phyloP scores from a whole-genome alignment of 2,329 filamentous ascomycete genomes.

The Botrytis hyacinthi region DNA sequence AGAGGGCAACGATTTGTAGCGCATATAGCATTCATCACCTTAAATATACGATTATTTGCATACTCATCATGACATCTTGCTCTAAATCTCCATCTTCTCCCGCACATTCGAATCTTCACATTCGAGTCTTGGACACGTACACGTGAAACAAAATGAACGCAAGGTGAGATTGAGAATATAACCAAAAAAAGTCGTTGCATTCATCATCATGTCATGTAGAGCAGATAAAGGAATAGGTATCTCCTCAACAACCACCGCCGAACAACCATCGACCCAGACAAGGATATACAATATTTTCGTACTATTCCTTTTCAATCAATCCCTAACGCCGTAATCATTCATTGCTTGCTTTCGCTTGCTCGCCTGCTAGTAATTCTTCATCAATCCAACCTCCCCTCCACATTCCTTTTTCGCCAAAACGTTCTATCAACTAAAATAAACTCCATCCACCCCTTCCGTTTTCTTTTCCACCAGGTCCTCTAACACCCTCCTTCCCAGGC shows the following conservation, averaged over 20 bases:
- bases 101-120: background rate
- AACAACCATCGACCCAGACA: background rate
- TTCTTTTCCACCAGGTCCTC: constrained; percentile 20
- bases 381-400: background rate
- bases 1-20: no score
- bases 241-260: background rate
- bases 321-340: constrained; percentile 6
- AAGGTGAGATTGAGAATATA: background rate
- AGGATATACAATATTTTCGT: constrained; percentile 7
- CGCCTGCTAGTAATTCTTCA: background rate
- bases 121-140: background rate
- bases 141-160: no score
- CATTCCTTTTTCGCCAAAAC: background rate
- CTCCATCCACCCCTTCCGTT: constrained; percentile 18
- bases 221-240: background rate
- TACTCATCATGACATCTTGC: background rate
- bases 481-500: constrained; percentile 20
- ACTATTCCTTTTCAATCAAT: constrained; percentile 13
- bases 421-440: constrained; percentile 16
- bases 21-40: background rate
- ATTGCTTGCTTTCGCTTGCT: constrained; percentile 3
- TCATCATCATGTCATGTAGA: constrained; percentile 15
- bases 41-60: background rate
- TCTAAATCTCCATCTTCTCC: background rate
- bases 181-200: constrained; percentile 14